Evolutionary conservation across 345 rosid genomes (phyloP), one percentile per base, ranked within the genome.

Genomic region (Eucalyptus cladocalyx): DNA sequence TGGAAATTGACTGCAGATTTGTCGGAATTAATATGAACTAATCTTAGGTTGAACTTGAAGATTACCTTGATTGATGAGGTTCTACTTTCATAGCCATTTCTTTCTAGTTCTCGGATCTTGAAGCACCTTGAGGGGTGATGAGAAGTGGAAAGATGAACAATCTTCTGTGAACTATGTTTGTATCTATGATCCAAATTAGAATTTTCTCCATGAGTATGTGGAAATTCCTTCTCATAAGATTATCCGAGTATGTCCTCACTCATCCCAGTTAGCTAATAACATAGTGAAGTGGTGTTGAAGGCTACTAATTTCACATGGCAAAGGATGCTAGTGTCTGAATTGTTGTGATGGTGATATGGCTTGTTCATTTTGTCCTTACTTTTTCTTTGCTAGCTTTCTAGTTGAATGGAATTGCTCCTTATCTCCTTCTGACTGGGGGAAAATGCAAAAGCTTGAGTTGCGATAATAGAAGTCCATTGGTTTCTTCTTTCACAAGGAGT

Each of bases 231-330:
- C 30, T 56, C 0, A 1, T 56, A 56, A 56, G 30, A 24, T 56
- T 56, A 30, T 56, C 14, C 30, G 0, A 23, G 13, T 30, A 23
- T 56, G 62, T 56, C 62, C 62, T 56, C 14, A 24, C 62, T 56
- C 30, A 56, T 56, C 1, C 62, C 14, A 24, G 6, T 56, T 56
- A 0, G 62, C 62, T 56, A 56, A 56, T 0, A 56, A 24, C 0
- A 14, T 56, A 9, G 62, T 56, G 62, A 23, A 56, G 0, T 56
- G 30, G 62, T 56, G 62, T 56, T 24, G 62, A 56, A 56, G 62
- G 62, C 30, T 9, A 9, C 28, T 56, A 56, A 56, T 56, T 56
- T 56, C 11, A 23, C 13, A 56, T 0, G 0, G 30, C 0, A 56
- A 56, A 56, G 62, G 62, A 56, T 24, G 62, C 62, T 56, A 56